Evolutionary conservation across 2,329 filamentous ascomycete species (phyloP), one percentile per base, ranked within the genome.

Genomic region (Phaeosphaeriaceae sp.): DNA sequence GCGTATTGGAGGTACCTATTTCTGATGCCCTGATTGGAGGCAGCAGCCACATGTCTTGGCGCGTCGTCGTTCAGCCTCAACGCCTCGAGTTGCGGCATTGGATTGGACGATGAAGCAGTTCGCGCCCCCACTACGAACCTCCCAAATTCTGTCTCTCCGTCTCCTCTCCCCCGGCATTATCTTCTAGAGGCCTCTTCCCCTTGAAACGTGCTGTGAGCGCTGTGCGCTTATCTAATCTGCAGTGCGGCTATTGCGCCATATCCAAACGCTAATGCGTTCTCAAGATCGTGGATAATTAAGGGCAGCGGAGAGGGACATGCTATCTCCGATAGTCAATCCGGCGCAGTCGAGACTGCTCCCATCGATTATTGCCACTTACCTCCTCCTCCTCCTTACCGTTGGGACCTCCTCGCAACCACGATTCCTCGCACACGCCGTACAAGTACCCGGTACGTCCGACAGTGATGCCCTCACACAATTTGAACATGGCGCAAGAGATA

Each of bases 341-440:
- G 77, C 89, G 60, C 89, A 89, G 77, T 87, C 86, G 75, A 87
- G 88, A 68, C 83, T 90, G 66, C 83, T 83, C 67, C 85, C 86
- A 63, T 89, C 87, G 48, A 69, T 88, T 44, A 77, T 82, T 63
- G 83, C 85, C 45, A 83, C 84, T 26, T 73, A 83, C 23, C 67
- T 88, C 42, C 71, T 89, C 23, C 67, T 88, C 42, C 71, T 89
- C 26, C 62, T 87, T 28, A 64, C 84, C 32, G 69, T 91, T 34
- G 88, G 85, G 67, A 74, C 88, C 48, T 72, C 83, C 20, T 77
- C 89, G 30, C 81, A 82, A 48, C 80, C 80, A 36, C 81, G 83
- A 1, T 78, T 50, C 15, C 55, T 66, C 56, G 87, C 84, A 37
- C 80, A 87, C 59, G 88, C 88, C 8, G 76, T 80, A 44, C 85